These are phyloP conservation scores for Colletotrichum filicis DNA, from an alignment of 2,329 filamentous ascomycete genomes.

Conservation along the genomic window DNA sequence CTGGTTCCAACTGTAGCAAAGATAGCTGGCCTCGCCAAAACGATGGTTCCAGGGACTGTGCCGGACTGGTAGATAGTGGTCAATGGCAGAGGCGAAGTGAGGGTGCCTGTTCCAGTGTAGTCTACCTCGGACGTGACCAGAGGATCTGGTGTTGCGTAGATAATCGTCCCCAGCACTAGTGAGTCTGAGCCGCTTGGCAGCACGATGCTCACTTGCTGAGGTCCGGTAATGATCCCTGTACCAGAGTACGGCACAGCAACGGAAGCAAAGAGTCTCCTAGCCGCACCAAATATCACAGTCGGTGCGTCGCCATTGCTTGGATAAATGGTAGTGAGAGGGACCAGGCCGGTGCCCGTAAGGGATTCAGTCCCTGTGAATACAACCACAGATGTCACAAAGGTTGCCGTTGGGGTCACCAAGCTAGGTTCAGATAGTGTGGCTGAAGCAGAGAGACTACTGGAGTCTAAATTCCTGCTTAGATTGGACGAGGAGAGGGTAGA, in stretches of 20 bases:
- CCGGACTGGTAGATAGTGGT: constrained; percentile 1
- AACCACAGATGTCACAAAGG: not conserved
- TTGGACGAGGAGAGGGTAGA: not conserved
- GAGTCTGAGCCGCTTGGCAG: not conserved
- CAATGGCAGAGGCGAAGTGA: not conserved
- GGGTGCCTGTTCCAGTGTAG: constrained; percentile 4
- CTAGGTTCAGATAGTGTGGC: not conserved
- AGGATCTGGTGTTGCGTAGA: constrained; percentile 15
- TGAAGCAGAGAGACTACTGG: not conserved
- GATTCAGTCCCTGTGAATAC: not conserved
- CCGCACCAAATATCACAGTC: constrained; percentile 6
- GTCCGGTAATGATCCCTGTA: constrained; percentile 5
- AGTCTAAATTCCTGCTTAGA: too few relatives aligned
- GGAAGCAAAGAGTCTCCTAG: not conserved
- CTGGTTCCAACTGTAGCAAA: constrained; percentile 7
- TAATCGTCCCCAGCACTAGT: constrained; percentile 14
- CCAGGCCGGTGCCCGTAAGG: not conserved
- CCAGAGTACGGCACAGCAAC: not conserved
- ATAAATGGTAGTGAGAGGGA: not conserved
- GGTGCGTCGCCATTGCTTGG: not conserved
- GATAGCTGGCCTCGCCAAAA: constrained; percentile 14
- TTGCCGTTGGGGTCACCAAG: not conserved
- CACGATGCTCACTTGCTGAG: not conserved
- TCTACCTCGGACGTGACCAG: constrained; percentile 20
- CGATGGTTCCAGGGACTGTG: constrained; percentile 11